phyloP scores from a whole-genome alignment of 2,329 filamentous ascomycete species.

The Fusarium armeniacum region DNA sequence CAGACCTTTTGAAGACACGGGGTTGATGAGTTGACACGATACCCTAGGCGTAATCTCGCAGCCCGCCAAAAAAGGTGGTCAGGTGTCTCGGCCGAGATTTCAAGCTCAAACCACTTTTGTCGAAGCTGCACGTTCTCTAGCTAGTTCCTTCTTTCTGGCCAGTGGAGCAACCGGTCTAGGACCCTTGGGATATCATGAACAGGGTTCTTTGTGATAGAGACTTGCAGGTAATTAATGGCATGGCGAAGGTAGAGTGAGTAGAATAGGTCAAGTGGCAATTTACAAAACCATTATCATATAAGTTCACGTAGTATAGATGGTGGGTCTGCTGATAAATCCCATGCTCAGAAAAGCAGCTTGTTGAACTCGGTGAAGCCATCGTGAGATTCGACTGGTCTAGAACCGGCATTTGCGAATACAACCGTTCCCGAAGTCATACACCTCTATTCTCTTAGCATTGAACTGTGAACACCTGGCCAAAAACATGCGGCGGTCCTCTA shows the following conservation, averaged over 20 bases:
- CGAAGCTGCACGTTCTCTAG: constrained; percentile 38
- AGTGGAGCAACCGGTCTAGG: constrained; percentile 19
- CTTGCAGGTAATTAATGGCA: constrained; percentile 1
- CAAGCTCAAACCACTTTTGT: constrained; percentile 37
- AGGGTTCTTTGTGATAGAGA: constrained; percentile 13
- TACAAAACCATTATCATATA: constrained; percentile 8
- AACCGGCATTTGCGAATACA: constrained; percentile 29
- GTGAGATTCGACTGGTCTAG: constrained; percentile 40
- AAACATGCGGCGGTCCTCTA: constrained; percentile 30
- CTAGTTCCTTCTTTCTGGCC: constrained; percentile 11
- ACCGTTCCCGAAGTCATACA: constrained; percentile 20
- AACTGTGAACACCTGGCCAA: constrained; percentile 31
- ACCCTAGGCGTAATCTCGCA: constrained; percentile 14
- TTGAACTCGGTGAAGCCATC: constrained; percentile 38
- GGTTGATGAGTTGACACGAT: constrained; percentile 8
- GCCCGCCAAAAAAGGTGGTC: constrained; percentile 27
- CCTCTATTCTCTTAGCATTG: constrained; percentile 36
- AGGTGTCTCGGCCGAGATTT: constrained; percentile 47
- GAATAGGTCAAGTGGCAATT: constrained; percentile 11
- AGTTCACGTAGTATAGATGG: constrained; percentile 15
- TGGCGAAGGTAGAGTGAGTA: constrained; percentile 1
- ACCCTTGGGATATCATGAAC: constrained; percentile 13
- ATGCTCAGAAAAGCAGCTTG: constrained; percentile 14
- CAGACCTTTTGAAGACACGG: neutral
- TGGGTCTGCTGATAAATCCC: constrained; percentile 36